Base-by-base conservation (phyloP, 306 rosid species). In the Senna tora region DNA sequence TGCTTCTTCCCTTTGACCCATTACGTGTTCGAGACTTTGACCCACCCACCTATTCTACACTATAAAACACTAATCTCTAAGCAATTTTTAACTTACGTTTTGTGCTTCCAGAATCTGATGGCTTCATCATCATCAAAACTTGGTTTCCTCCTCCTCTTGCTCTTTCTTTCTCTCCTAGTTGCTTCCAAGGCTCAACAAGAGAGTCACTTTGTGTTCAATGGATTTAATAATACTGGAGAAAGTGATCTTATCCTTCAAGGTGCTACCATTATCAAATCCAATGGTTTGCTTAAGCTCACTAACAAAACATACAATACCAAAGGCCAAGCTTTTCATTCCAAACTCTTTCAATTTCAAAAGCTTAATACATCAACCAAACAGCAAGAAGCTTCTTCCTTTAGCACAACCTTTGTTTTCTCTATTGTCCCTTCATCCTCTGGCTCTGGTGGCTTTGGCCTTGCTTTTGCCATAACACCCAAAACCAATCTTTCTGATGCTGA, bases 381-480 rank as follows among this genome's bases (percentile, higher is more conserved):
- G 11, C 71, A 33, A 6, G 33, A 59, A 59, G 43, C 25, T 16
- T 33, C 11, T 65, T 86, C 95, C 66, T 91, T 91, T 76, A 85
- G 82, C 71, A 86, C 95, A 25, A 71, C 67, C 36, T 83, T 91
- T 52, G 95, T 91, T 25, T 91, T 88, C 73, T 87, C 90, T 38
- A 85, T 91, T 11, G 75, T 75, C 12, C 41, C 87, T 0, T 49
- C 87, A 5, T 49, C 14, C 17, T 42, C 86, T 12, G 75, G 80
- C 72, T 11, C 14, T 7, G 89, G 94, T 0, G 97, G 97, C 19
- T 88, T 43, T 21, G 97, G 97, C 73, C 74, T 91, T 16, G 89
- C 94, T 72, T 59, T 91, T 79, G 70, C 84, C 57, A 49, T 86
- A 30, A 69, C 92, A 17, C 89, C 97, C 53, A 58, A 81, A 42